Evolutionary conservation across 169 alveolate species (phyloP).

Genomic region (Besnoitia besnoiti): DNA sequence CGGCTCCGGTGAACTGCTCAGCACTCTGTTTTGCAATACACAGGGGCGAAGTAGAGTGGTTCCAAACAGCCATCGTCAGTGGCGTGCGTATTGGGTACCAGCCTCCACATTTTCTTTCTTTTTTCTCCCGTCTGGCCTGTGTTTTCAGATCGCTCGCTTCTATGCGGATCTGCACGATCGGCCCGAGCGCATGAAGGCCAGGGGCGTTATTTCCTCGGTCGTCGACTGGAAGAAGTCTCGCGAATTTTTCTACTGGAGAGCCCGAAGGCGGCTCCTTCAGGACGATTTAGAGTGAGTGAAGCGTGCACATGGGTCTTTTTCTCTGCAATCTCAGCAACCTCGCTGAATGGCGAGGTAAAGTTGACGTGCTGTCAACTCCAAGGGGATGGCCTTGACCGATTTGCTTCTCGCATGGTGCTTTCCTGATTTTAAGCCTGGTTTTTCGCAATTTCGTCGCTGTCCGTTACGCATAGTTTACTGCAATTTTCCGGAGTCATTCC

Average conservation of each 20-base stretch:
- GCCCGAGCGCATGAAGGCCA: conserved; percentile 85
- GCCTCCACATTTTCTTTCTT: neutral
- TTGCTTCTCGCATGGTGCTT: neutral
- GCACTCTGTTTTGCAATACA: no score
- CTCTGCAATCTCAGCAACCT: neutral
- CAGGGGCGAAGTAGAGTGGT: no score
- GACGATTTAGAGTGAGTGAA: conserved; percentile 43
- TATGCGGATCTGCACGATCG: conserved; percentile 88
- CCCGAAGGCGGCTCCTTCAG: conserved; percentile 71
- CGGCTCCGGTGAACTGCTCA: neutral
- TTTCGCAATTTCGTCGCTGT: neutral
- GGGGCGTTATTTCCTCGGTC: conserved; percentile 80
- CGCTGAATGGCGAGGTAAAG: neutral
- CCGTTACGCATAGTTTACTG: neutral
- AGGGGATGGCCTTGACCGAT: neutral
- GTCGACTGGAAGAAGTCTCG: conserved; percentile 83
- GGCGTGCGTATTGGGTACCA: no score
- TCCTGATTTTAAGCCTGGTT: neutral
- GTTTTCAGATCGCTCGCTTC: conserved; percentile 77
- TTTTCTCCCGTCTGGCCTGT: neutral
- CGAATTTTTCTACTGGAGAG: conserved; percentile 79
- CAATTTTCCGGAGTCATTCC: neutral
- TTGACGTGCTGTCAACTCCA: neutral
- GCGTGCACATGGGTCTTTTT: neutral
- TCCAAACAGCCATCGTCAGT: no score